Evolutionary conservation across 2,329 filamentous ascomycete genomes (phyloP), one percentile per base, ranked within the genome.

Genomic region (Exophiala viscosa): DNA sequence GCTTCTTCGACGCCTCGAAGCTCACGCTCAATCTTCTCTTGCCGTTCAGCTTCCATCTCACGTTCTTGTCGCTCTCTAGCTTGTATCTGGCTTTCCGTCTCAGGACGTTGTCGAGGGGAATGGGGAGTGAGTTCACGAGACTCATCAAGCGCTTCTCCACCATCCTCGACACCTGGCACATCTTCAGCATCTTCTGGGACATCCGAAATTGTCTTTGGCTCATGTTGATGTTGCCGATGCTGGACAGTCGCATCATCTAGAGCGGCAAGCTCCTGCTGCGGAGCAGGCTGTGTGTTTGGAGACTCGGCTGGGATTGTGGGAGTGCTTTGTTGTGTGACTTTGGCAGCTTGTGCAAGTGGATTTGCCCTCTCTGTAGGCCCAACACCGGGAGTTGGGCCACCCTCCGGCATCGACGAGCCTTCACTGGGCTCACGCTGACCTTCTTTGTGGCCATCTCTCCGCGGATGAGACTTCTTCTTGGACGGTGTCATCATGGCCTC

Each of bases 1-100:
- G 62, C 64, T 32, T 59, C 45, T 43, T 58, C 51, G 45, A 65
- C 60, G 48, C 58, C 54, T 13, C 43, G 42, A 33, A 61, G 46
- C 7, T 47, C 52, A 10, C 51, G 36, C 14, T 50, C 23, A 10
- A 50, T 34, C 18, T 43, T 28, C 23, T 50, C 36, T 47, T 52
- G 32, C 15, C 43, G 46, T 13, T 50, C 35, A 17, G 45, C 52
- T 35, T 51, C 45, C 13, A 46, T 36, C 18, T 61, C 54, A 8
- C 38, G 48, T 17, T 46, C 45, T 40, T 38, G 31, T 28, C 49
- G 58, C 17, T 60, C 32, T 36, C 17, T 42, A 18, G 35, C 38
- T 20, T 47, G 14, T 35, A 14, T 45, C 17, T 53, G 44, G 15
- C 50, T 53, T 33, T 52, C 47, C 17, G 52, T 58, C 14, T 57